Base-by-base conservation (phyloP, 805 yeast genomes). In the Blastobotrys parvus region DNA sequence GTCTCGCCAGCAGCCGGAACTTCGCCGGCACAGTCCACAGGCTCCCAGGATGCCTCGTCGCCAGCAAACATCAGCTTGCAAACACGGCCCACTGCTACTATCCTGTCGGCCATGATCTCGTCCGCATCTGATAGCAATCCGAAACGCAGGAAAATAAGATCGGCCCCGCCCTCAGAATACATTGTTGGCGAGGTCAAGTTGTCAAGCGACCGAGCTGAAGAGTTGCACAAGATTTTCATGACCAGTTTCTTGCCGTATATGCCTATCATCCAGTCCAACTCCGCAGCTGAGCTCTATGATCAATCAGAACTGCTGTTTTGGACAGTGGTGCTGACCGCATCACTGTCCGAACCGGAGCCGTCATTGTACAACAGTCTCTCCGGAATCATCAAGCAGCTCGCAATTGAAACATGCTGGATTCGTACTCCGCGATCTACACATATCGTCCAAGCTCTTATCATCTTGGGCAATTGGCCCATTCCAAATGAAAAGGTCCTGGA, bases 381-480 rank as follows among this genome's bases (percentile, higher is more conserved):
- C 13, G 76, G 85, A 1, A 68, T 86, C 34, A 83, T 89, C 51
- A 85, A 84, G 55, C 92, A 85, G 55, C 65, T 88, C 51, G 95
- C 95, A 0, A 86, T 86, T 42, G 94, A 85, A 56, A 85, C 94
- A 0, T 87, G 95, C 63, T 86, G 95, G 94, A 77, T 88, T 39
- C 69, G 89, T 45, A 89, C 97, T 0, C 96, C 97, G 2, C 72
- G 97, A 57, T 84, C 95, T 2, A 85, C 96, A 0, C 95, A 89
- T 60, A 89, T 89, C 32, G 86, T 89, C 5, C 97, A 89, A 58
- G 94, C 96, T 0, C 67, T 89, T 32, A 65, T 89, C 20, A 81
- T 89, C n/a, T 67, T 89, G 22, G 78, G 89, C 22, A 78, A 78
- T 13, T 89, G 97, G 97, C 96, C 96, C 0, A 62, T 89, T 36